These are phyloP conservation scores for Eutrema japonicum DNA, from an alignment of 345 rosid genomes.

Conservation along the genomic window DNA sequence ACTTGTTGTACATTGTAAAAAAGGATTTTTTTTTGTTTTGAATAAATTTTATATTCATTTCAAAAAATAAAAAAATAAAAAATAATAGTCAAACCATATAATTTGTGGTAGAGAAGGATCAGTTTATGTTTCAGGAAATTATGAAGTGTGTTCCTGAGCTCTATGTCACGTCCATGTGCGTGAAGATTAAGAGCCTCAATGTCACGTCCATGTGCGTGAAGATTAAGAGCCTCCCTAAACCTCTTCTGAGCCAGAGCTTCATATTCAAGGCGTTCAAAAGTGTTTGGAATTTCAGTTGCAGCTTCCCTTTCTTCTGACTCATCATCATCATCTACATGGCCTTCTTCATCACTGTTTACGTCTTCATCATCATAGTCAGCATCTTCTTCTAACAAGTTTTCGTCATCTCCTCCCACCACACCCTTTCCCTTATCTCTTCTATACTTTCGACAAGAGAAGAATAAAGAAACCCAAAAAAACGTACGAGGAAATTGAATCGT, in stretches of 20 bases:
- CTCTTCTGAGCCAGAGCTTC: slow-evolving; percentile 77
- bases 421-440: slow-evolving; percentile 46
- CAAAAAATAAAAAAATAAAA: too few relatives aligned
- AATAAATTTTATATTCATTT: too few relatives aligned
- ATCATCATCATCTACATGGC: slow-evolving; percentile 30
- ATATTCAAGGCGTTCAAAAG: slow-evolving; percentile 63
- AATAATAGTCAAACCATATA: slow-evolving; percentile 12
- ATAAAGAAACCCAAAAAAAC: neutral
- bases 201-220: slow-evolving; percentile 62
- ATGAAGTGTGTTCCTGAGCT: slow-evolving; percentile 17
- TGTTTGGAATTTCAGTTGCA: slow-evolving; percentile 28
- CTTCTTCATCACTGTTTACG: neutral
- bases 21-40: too few relatives aligned
- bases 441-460: slow-evolving; percentile 15
- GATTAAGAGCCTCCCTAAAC: slow-evolving; percentile 78
- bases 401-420: slow-evolving; percentile 21
- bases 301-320: slow-evolving; percentile 32
- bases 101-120: slow-evolving; percentile 9
- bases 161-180: too few relatives aligned
- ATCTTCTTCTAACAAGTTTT: slow-evolving; percentile 34
- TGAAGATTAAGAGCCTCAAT: too few relatives aligned
- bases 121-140: slow-evolving; percentile 1
- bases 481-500: too few relatives aligned
- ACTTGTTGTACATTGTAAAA: too few relatives aligned
- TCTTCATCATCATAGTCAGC: slow-evolving; percentile 32